These are phyloP conservation scores for Aureoboletus auriporus DNA, from an alignment of 768 basidiomycete species.

Conservation along the genomic window DNA sequence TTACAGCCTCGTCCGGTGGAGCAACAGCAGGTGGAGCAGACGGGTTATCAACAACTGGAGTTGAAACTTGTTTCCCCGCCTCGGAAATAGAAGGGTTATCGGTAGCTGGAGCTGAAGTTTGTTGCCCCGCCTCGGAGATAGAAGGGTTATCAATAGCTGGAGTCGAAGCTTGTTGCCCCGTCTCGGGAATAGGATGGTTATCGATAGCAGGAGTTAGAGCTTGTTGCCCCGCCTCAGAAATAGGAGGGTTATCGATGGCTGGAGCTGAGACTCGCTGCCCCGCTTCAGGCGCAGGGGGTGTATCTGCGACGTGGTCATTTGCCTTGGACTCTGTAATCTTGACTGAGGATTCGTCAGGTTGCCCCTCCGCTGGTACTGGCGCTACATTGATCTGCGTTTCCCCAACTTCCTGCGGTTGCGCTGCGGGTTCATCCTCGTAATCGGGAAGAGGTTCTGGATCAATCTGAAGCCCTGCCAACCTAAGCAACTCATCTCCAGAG, in stretches of 20 bases:
- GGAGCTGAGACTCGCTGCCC: constrained; percentile 12
- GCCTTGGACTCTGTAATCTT: constrained; percentile 1
- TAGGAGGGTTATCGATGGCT: not conserved
- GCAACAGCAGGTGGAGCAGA: constrained; percentile 5
- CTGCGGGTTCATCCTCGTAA: constrained; percentile 47
- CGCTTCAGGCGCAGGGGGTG: not conserved
- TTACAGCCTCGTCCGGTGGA: constrained; percentile 19
- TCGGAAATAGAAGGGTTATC: too few relatives aligned
- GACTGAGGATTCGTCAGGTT: not conserved
- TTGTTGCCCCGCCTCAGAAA: constrained; percentile 8
- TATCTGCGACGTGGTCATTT: not conserved
- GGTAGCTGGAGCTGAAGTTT: too few relatives aligned
- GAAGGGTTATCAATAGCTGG: constrained; percentile 2
- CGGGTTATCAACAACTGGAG: constrained; percentile 1
- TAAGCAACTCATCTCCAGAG: constrained; percentile 43
- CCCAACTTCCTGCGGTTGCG: constrained; percentile 6
- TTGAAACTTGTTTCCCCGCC: constrained; percentile 10
- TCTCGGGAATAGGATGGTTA: constrained; percentile 4
- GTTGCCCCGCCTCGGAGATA: too few relatives aligned
- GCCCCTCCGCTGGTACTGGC: not conserved
- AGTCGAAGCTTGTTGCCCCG: constrained; percentile 11
- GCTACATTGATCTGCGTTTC: constrained; percentile 6
- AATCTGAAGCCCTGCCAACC: constrained; percentile 45
- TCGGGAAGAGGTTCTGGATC: constrained; percentile 46
- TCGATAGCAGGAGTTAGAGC: constrained; percentile 7